Base-by-base conservation (phyloP, 2,329 filamentous ascomycete genomes). In the Apiospora aurea region DNA sequence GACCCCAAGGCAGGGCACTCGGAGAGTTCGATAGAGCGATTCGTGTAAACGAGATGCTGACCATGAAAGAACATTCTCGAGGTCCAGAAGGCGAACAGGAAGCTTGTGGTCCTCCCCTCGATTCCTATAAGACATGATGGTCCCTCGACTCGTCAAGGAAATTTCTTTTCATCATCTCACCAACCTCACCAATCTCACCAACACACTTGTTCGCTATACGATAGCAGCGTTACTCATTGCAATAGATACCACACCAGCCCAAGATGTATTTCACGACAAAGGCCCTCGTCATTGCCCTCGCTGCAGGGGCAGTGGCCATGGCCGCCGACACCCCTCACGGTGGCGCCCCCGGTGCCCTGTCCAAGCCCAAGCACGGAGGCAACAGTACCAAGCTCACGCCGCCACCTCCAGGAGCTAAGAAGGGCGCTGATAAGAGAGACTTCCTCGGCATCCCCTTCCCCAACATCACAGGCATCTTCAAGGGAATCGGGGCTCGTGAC, bases 191-290 rank as follows among this genome's bases (percentile, higher is more conserved):
- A 41, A 41, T 34, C 10, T 64, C 57, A 64, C 18, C 57, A 64
- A 10, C 41, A 41, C 57, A 64, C 57, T 64, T 34, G n/a, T 64
- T 41, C 57, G 57, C n/a, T 64, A 41, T 41, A 41, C 53, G 11
- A 13, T n/a, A 34, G n/a, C 21, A n/a, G 21, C 57, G 57, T 64
- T 34, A 64, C 34, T 64, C 57, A 41, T 18, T 64, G 57, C 57
- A 64, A 24, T 3, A 38, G 11, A 38, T 13, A 41, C 10, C 18
- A n/a, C 29, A n/a, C 34, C 34, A 38, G 34, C 53, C 29, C 26
- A 64, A 64, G 8, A 64, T 64, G 57, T 41, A 64, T 41, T 64
- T 64, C 57, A 64, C 57, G n/a, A 64, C 34, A 13, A 64, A 64
- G 57, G 24, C 34, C 18, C 57, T 64, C 34, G 57, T 64, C 18